Evolutionary conservation across 768 basidiomycete genomes (phyloP).

Genomic region (Mycena venus): DNA sequence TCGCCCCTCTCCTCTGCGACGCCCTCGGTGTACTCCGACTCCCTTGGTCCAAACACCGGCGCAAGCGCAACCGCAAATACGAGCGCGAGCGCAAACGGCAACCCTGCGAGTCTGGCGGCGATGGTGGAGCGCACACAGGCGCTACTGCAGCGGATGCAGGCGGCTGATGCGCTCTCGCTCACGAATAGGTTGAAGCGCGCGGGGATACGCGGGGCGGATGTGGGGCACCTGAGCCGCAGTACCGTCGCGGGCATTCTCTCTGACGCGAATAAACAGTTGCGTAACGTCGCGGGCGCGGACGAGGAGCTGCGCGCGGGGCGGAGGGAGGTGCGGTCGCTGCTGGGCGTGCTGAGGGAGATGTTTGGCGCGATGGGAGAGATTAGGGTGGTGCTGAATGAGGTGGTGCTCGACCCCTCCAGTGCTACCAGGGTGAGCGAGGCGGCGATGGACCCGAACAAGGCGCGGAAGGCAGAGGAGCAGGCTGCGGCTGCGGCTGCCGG

Average conservation of each 20-base stretch:
- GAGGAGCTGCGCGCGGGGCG: slow-evolving; percentile 78
- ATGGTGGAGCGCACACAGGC: slow-evolving; percentile 68
- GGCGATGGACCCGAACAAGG: slow-evolving; percentile 72
- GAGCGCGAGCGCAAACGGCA: background rate
- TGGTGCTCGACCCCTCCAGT: slow-evolving; percentile 88
- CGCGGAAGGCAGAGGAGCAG: slow-evolving; percentile 60
- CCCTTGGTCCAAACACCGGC: slow-evolving; percentile 12
- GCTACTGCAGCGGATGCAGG: slow-evolving; percentile 55
- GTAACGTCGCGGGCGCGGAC: slow-evolving; percentile 71
- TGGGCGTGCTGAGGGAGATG: slow-evolving; percentile 88
- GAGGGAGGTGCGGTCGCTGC: slow-evolving; percentile 84
- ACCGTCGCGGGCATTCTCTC: slow-evolving; percentile 82
- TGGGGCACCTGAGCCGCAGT: slow-evolving; percentile 86
- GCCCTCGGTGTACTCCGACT: slow-evolving; percentile 44
- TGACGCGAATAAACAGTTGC: slow-evolving; percentile 87
- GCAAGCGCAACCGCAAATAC: background rate
- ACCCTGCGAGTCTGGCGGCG: slow-evolving; percentile 66
- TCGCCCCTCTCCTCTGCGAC: slow-evolving; percentile 65
- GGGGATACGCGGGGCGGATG: slow-evolving; percentile 86
- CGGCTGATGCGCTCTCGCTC: slow-evolving; percentile 89
- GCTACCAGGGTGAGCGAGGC: slow-evolving; percentile 81
- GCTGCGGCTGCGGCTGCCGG: slow-evolving; percentile 47
- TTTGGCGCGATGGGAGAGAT: slow-evolving; percentile 88
- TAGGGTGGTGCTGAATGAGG: slow-evolving; percentile 87
- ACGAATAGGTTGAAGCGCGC: slow-evolving; percentile 94